A percentile compares a stretch with the other conserved stretches of the same genome.
Conservation (phyloP, 148 eudicot species). For the Limonium bicolor region DNA sequence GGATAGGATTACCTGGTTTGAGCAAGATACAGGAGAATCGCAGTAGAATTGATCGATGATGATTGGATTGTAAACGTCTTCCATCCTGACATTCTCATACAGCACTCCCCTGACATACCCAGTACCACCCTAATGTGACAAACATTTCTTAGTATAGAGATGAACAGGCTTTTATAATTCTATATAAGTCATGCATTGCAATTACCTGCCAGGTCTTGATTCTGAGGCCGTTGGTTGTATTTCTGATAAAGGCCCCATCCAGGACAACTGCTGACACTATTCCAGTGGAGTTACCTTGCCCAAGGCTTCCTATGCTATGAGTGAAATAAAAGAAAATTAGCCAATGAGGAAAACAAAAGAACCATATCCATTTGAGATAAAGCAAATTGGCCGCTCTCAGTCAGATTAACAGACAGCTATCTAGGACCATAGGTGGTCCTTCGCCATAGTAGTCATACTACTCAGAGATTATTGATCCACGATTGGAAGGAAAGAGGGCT, state of each 20-base stretch:
- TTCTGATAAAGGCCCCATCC: conserved; percentile 50
- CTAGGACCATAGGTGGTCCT: too few species aligned
- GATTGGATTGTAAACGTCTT: conserved; percentile 72
- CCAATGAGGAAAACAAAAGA: too few species aligned
- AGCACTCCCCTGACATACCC: conserved; percentile 58
- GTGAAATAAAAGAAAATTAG: not conserved
- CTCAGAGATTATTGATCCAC: too few species aligned
- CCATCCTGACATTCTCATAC: conserved; percentile 67
- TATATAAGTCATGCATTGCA: conserved; percentile 49
- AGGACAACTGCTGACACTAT: conserved; percentile 51
- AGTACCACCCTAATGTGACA: conserved; percentile 60
- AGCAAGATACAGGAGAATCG: conserved; percentile 58
- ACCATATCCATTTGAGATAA: too few species aligned
- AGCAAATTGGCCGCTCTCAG: too few species aligned
- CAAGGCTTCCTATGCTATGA: conserved; percentile 92
- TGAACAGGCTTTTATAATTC: not conserved
- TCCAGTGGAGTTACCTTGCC: conserved; percentile 58
- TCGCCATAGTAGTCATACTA: too few species aligned
- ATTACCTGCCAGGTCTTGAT: conserved; percentile 93
- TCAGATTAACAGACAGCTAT: too few species aligned
- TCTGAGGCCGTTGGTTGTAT: conserved; percentile 69
- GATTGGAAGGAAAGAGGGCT: conserved; percentile 3
- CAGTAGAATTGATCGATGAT: conserved; percentile 85
- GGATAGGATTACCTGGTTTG: conserved; percentile 57
- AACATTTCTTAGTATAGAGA: not conserved